phyloP scores from a whole-genome alignment of 192 early-diverging fungal genomes.

The Linnemannia hyalina region DNA sequence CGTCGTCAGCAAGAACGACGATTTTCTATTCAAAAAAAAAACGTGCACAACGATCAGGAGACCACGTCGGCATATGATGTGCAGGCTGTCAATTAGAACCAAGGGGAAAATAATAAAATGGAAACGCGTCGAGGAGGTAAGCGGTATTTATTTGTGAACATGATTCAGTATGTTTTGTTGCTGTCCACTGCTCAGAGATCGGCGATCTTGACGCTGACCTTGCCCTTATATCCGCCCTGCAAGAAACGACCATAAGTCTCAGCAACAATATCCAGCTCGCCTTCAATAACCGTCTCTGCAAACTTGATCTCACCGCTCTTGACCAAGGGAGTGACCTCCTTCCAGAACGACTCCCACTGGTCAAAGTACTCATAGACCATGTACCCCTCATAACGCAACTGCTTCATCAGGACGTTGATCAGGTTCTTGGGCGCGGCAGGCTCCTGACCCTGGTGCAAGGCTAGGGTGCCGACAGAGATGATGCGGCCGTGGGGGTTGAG shows the following conservation, averaged over 20 bases:
- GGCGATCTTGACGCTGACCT: slow-evolving; percentile 30
- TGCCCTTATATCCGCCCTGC: slow-evolving; percentile 29
- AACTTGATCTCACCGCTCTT: slow-evolving; percentile 26
- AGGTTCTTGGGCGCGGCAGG: slow-evolving; percentile 10
- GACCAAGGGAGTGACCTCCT: slow-evolving; percentile 32
- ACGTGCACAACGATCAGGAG: no score
- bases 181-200: neutral
- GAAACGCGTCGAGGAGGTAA: no score
- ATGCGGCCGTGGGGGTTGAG: slow-evolving; percentile 32
- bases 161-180: neutral
- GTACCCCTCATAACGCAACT: slow-evolving; percentile 14
- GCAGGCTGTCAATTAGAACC: no score
- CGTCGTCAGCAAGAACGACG: no score
- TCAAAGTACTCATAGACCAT: slow-evolving; percentile 14
- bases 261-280: neutral
- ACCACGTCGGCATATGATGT: no score
- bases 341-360: slow-evolving; percentile 20
- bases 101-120: no score
- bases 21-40: no score
- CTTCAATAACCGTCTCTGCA: neutral
- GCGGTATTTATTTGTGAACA: no score
- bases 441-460: neutral
- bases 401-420: slow-evolving; percentile 11
- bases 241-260: slow-evolving; percentile 21
- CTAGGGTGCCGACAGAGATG: slow-evolving; percentile 17